Evolutionary conservation across 768 basidiomycete species (phyloP).

Genomic region (Cubamyces sp.): DNA sequence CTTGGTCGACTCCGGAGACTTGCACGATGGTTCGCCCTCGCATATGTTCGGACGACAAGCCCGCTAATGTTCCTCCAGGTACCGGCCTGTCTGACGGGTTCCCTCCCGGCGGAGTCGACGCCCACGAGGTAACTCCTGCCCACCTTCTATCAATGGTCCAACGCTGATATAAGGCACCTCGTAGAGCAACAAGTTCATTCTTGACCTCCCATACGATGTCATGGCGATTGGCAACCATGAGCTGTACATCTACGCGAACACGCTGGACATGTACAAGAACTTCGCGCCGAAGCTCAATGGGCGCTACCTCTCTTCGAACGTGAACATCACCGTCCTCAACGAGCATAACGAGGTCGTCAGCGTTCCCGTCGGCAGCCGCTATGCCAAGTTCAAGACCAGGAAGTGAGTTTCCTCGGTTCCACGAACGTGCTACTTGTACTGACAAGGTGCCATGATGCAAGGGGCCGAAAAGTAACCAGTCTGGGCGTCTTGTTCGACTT

Average conservation of each 20-base stretch:
- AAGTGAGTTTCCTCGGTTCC: constrained; percentile 48
- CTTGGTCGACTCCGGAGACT: constrained; percentile 80
- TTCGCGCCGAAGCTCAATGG: constrained; percentile 70
- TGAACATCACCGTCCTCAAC: constrained; percentile 74
- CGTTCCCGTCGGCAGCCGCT: constrained; percentile 57
- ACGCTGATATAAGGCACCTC: background rate
- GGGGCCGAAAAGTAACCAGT: constrained; percentile 75
- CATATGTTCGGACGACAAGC: background rate
- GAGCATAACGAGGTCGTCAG: constrained; percentile 39
- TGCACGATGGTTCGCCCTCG: constrained; percentile 61
- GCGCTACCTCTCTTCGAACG: constrained; percentile 83
- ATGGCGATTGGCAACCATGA: constrained; percentile 91
- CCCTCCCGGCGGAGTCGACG: constrained; percentile 71
- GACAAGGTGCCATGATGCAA: constrained; percentile 25
- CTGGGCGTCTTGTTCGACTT: constrained; percentile 83
- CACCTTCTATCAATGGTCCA: background rate
- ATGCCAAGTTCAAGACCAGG: constrained; percentile 71
- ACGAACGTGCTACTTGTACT: background rate
- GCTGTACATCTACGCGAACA: constrained; percentile 70
- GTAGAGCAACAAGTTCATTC: constrained; percentile 76
- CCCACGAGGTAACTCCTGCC: constrained; percentile 58
- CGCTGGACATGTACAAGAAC: constrained; percentile 73
- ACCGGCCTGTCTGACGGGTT: constrained; percentile 81
- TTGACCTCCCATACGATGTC: constrained; percentile 77
- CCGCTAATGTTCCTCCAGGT: constrained; percentile 40